Percentiles rank a stretch among this genome's conserved stretches.
These are phyloP conservation scores for Sarocladiaceae sp. DNA, from an alignment of 2,329 filamentous ascomycete species.

Conservation along the genomic window DNA sequence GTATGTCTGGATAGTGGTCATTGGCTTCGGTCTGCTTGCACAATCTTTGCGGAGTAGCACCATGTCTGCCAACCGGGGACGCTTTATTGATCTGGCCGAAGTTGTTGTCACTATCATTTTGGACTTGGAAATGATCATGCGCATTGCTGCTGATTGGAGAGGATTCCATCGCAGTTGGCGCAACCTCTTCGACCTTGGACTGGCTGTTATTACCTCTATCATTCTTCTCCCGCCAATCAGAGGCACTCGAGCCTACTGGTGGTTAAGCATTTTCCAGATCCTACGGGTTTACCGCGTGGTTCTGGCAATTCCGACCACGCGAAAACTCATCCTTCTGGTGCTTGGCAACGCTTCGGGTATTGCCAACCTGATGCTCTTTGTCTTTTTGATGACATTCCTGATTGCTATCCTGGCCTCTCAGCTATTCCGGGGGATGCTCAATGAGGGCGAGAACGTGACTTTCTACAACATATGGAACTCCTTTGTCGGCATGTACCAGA, in stretches of 20 bases:
- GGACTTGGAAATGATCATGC: conserved; percentile 73
- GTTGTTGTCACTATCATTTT: conserved; percentile 71
- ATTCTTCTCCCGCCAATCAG: conserved; percentile 82
- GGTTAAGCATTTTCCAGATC: conserved; percentile 91
- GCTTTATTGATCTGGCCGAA: conserved; percentile 68
- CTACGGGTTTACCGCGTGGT: conserved; percentile 88
- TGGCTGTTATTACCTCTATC: conserved; percentile 75
- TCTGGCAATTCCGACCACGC: conserved; percentile 78
- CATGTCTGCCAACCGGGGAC: conserved; percentile 57
- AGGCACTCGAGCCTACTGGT: conserved; percentile 69
- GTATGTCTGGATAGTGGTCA: conserved; percentile 73
- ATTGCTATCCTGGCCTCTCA: conserved; percentile 90
- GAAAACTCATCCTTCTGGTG: conserved; percentile 79
- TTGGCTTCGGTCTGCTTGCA: conserved; percentile 71
- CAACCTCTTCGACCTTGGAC: conserved; percentile 73
- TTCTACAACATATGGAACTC: conserved; percentile 93
- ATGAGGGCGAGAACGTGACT: conserved; percentile 61
- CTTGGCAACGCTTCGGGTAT: conserved; percentile 90
- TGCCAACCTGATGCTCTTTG: conserved; percentile 88
- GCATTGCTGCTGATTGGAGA: conserved; percentile 74
- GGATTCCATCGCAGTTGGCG: conserved; percentile 66
- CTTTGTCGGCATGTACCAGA: conserved; percentile 96
- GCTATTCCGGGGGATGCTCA: conserved; percentile 83
- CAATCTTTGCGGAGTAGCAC: conserved; percentile 70
- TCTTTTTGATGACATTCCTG: conserved; percentile 91